Conservation (phyloP, 441 rosid species). For the Viola pubescens region DNA sequence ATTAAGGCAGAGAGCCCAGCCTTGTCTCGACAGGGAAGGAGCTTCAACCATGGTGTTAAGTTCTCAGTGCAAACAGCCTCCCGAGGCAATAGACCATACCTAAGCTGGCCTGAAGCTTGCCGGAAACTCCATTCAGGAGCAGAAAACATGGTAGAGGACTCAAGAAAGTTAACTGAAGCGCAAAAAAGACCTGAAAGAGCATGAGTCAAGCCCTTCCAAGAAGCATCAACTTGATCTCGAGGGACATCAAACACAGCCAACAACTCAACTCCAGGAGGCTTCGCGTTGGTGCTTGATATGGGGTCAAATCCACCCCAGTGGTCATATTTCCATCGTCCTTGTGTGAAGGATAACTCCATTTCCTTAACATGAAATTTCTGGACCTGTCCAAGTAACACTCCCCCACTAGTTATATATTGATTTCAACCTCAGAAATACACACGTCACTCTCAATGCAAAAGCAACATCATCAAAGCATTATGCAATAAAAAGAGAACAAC, state of each 20-base stretch:
- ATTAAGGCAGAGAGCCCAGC: conserved; percentile 68
- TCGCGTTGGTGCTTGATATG: conserved; percentile 75
- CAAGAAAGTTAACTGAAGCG: conserved; percentile 87
- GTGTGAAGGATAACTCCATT: conserved; percentile 95
- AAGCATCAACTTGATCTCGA: conserved; percentile 58
- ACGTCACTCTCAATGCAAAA: too few species aligned
- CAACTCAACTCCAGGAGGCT: conserved; percentile 92
- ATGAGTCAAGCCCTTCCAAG: conserved; percentile 87
- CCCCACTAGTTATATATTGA: conserved; percentile 1
- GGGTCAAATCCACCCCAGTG: conserved; percentile 95
- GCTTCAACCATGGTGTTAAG: conserved; percentile 94
- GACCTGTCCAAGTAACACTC: conserved; percentile 43
- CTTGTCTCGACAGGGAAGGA: conserved; percentile 95
- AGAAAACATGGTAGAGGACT: conserved; percentile 73
- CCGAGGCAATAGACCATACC: conserved; percentile 89
- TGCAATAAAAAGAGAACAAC: too few species aligned
- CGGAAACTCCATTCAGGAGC: conserved; percentile 78
- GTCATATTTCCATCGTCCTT: conserved; percentile 97
- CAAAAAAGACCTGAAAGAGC: conserved; percentile 91
- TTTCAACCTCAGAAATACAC: background rate
- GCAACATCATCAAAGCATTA: too few species aligned
- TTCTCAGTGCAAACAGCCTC: conserved; percentile 99
- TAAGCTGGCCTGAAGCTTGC: conserved; percentile 48
- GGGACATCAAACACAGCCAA: conserved; percentile 97
- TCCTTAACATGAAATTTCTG: conserved; percentile 65